Conservation (phyloP, 768 basidiomycete species). For the Paxillus rubicundulus region DNA sequence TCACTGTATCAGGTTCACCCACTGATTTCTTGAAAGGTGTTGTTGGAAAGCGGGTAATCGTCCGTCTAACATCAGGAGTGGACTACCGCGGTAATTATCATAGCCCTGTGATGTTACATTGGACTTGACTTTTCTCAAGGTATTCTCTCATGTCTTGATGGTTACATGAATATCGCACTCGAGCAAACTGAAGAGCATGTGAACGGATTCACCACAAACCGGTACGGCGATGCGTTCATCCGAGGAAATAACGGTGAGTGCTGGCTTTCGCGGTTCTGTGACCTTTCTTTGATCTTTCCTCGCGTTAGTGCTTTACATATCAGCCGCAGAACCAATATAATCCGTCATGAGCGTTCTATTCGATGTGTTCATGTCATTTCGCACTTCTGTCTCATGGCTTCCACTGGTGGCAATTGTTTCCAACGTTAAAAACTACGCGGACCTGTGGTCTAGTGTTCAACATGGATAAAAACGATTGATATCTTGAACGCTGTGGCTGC, state of each 20-base stretch:
- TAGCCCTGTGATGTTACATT: background rate
- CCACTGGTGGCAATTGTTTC: background rate
- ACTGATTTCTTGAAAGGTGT: slow-evolving; percentile 94
- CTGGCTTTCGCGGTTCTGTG: background rate
- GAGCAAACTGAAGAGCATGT: slow-evolving; percentile 98
- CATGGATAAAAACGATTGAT: too few species aligned
- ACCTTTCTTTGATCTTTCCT: background rate
- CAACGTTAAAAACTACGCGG: background rate
- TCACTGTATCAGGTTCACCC: slow-evolving; percentile 67
- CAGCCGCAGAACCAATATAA: slow-evolving; percentile 62
- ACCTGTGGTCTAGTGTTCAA: background rate
- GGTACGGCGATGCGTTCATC: slow-evolving; percentile 94
- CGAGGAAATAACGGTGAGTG: slow-evolving; percentile 84
- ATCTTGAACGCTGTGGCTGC: too few species aligned
- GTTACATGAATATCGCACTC: slow-evolving; percentile 98
- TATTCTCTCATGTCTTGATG: slow-evolving; percentile 90
- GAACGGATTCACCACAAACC: slow-evolving; percentile 80
- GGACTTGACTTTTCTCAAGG: slow-evolving; percentile 46
- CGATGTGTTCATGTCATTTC: background rate
- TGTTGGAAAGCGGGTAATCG: slow-evolving; percentile 93
- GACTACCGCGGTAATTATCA: slow-evolving; percentile 76
- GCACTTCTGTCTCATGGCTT: background rate
- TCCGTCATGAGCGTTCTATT: background rate
- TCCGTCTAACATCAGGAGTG: slow-evolving; percentile 86
- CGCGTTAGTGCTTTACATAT: slow-evolving; percentile 71